Conservation (phyloP, 805 yeast species). For the Teunomyces panamensis region DNA sequence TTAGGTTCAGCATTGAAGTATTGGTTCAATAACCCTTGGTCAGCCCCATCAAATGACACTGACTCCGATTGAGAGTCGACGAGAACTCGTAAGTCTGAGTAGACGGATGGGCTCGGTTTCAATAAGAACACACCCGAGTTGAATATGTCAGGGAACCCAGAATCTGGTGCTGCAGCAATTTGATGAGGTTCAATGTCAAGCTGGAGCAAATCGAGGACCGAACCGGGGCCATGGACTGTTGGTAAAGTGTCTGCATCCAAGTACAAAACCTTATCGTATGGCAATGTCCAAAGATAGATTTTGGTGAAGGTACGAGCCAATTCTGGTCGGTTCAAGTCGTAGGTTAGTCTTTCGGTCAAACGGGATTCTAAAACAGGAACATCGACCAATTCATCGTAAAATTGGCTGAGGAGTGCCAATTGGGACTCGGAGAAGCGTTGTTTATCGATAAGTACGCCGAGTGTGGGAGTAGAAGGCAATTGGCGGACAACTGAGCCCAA, state of each 20-base stretch:
- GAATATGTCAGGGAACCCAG: slow-evolving; percentile 92
- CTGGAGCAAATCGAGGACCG: slow-evolving; percentile 29
- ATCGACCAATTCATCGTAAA: slow-evolving; percentile 32
- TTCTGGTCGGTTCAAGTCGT: slow-evolving; percentile 50
- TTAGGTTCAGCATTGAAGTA: slow-evolving; percentile 51
- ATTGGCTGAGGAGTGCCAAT: slow-evolving; percentile 19
- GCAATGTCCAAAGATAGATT: slow-evolving; percentile 52
- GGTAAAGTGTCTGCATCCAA: slow-evolving; percentile 67
- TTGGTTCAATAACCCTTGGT: slow-evolving; percentile 85
- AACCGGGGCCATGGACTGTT: slow-evolving; percentile 16
- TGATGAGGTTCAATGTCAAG: slow-evolving; percentile 19
- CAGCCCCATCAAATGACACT: slow-evolving; percentile 78
- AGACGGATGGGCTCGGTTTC: slow-evolving; percentile 48
- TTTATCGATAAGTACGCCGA: slow-evolving; percentile 35
- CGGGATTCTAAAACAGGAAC: slow-evolving; percentile 23
- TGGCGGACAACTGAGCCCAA: slow-evolving; percentile 35
- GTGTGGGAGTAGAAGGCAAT: slow-evolving; percentile 1
- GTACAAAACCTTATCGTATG: slow-evolving; percentile 50
- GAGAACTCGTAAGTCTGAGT: slow-evolving; percentile 35
- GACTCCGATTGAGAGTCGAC: slow-evolving; percentile 14
- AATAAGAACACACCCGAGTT: slow-evolving; percentile 73
- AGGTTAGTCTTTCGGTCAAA: slow-evolving; percentile 21
- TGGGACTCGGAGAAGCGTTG: slow-evolving; percentile 23
- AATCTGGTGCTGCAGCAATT: slow-evolving; percentile 66
- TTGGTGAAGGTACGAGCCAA: slow-evolving; percentile 54